Conservation (phyloP, 2,329 filamentous ascomycete species). For the Clarireedia homoeocarpa region DNA sequence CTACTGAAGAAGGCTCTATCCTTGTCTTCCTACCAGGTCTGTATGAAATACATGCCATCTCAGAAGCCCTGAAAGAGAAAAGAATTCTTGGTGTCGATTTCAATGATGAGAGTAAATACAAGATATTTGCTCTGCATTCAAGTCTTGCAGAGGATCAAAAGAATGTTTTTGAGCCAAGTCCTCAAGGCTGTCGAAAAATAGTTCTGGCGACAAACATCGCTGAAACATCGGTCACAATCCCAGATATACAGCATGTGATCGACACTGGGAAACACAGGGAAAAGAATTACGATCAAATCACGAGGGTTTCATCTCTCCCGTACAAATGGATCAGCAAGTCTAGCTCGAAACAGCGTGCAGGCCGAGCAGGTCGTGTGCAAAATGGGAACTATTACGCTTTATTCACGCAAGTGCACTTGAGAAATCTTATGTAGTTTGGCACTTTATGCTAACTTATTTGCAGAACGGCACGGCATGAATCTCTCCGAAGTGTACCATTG, state of each 20-base stretch:
- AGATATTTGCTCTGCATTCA: conserved; percentile 83
- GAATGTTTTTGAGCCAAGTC: conserved; percentile 69
- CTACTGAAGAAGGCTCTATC: conserved; percentile 74
- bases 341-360: conserved; percentile 85
- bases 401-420: conserved; percentile 60
- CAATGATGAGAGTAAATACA: conserved; percentile 64
- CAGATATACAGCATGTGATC: conserved; percentile 89
- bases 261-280: conserved; percentile 92
- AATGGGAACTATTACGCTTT: conserved; percentile 86
- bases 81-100: conserved; percentile 54
- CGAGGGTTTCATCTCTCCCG: conserved; percentile 82
- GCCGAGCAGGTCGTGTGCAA: conserved; percentile 84
- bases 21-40: conserved; percentile 88
- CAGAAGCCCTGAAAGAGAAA: conserved; percentile 62
- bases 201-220: conserved; percentile 94
- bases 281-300: conserved; percentile 78
- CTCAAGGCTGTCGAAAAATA: conserved; percentile 75
- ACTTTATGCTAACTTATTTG: not conserved
- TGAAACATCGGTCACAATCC: conserved; percentile 95
- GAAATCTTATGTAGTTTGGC: not conserved
- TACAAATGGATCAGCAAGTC: conserved; percentile 91
- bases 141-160: conserved; percentile 81
- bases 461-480: conserved; percentile 59
- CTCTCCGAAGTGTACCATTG: conserved; percentile 68
- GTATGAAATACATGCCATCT: conserved; percentile 74